A percentile compares a stretch with the other conserved stretches of the same genome.
phyloP scores from a whole-genome alignment of 1,284 basidiomycete species.

The Pascua guehoae region DNA sequence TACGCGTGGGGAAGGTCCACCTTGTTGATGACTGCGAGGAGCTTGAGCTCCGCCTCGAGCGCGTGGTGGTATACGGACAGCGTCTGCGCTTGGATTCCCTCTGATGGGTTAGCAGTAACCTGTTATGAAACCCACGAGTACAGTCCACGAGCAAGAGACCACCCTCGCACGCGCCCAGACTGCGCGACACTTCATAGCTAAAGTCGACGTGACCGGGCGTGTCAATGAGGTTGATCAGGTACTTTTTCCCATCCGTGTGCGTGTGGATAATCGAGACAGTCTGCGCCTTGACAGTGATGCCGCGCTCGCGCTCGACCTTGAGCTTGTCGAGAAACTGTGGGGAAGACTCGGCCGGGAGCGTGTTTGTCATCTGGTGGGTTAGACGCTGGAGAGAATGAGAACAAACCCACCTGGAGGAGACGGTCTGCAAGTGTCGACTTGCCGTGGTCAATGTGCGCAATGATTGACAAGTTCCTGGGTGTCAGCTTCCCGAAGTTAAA shows the following conservation, averaged over 20 bases:
- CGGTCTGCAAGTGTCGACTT: constrained; percentile 89
- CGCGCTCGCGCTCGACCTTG: constrained; percentile 78
- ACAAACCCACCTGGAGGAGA: constrained; percentile 61
- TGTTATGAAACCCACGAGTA: constrained; percentile 57
- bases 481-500: constrained; percentile 1
- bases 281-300: constrained; percentile 75
- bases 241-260: constrained; percentile 57
- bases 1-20: constrained; percentile 85
- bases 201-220: constrained; percentile 98
- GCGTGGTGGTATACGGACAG: constrained; percentile 92
- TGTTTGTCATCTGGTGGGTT: constrained; percentile 69
- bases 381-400: not conserved
- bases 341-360: constrained; percentile 62
- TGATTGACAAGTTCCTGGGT: constrained; percentile 83
- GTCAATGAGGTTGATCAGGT: constrained; percentile 92
- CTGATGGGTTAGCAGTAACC: constrained; percentile 21
- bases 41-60: constrained; percentile 70
- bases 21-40: constrained; percentile 95
- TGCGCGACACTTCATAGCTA: constrained; percentile 91
- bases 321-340: constrained; percentile 92
- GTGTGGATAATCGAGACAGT: constrained; percentile 84
- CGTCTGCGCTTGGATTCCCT: constrained; percentile 96
- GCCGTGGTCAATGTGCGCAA: constrained; percentile 89
- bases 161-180: constrained; percentile 88
- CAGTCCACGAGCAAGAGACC: constrained; percentile 88